Percentiles rank a stretch among this genome's conserved stretches.
Evolutionary conservation across 1,139 yeast species (phyloP).

Genomic region (Pichia sp.): DNA sequence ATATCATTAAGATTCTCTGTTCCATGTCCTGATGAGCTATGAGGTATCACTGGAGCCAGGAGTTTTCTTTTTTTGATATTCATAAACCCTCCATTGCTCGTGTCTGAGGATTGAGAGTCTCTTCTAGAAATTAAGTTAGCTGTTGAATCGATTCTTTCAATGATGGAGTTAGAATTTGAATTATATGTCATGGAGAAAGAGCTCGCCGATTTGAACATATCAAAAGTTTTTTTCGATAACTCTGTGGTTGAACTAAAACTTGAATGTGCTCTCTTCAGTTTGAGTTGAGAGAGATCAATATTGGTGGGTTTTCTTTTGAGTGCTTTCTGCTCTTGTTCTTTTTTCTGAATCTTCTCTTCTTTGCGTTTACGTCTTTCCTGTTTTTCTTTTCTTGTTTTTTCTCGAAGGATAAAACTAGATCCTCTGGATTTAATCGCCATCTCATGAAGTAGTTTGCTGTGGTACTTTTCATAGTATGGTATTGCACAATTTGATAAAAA

Average conservation of each 20-base stretch:
- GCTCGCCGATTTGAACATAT: conserved; percentile 19
- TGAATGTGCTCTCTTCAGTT: conserved; percentile 20
- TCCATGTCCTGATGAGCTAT: too few species aligned
- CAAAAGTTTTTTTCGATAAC: conserved; percentile 23
- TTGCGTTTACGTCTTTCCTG: conserved; percentile 1
- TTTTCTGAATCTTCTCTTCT: conserved; percentile 1
- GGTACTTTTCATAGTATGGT: conserved; percentile 24
- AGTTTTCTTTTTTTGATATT: too few species aligned
- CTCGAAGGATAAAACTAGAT: conserved; percentile 14
- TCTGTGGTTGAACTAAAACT: conserved; percentile 16
- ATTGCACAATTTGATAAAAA: conserved; percentile 20
- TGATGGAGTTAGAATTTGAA: too few species aligned
- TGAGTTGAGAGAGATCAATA: conserved; percentile 14
- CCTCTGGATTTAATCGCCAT: conserved; percentile 23
- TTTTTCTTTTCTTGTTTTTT: conserved; percentile 7
- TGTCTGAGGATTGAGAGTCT: too few species aligned
- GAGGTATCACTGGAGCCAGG: too few species aligned
- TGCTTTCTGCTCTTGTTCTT: not conserved
- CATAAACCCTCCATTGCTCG: too few species aligned
- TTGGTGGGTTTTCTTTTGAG: conserved; percentile 2
- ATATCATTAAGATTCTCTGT: too few species aligned
- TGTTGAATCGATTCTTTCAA: too few species aligned
- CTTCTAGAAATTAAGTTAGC: too few species aligned
- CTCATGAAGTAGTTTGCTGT: conserved; percentile 17
- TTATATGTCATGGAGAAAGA: not conserved